phyloP scores from a whole-genome alignment of 2,329 filamentous ascomycete genomes.

The Stachybotrys chlorohalonatus region DNA sequence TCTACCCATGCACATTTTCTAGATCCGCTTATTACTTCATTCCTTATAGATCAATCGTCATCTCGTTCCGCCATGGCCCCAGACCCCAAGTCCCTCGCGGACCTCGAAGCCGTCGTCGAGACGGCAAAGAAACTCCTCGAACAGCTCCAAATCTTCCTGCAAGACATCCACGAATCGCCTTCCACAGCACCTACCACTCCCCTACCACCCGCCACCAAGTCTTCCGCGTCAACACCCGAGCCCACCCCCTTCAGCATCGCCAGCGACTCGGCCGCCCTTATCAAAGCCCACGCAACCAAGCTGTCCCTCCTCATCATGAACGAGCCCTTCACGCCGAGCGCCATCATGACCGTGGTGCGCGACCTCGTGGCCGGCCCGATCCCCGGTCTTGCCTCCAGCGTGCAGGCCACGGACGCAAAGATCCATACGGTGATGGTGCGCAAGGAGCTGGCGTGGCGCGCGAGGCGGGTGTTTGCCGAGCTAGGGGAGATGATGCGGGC shows the following conservation, averaged over 20 bases:
- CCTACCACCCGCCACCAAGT: neutral
- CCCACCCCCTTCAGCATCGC: constrained; percentile 57
- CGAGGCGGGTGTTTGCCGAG: constrained; percentile 52
- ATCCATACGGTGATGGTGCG: constrained; percentile 56
- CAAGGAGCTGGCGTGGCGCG: constrained; percentile 52
- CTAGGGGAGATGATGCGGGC: constrained; percentile 50
- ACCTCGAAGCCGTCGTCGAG: constrained; percentile 28
- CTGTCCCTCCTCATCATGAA: constrained; percentile 81
- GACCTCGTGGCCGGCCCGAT: constrained; percentile 67
- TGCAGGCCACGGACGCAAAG: constrained; percentile 52
- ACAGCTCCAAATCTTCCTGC: constrained; percentile 32
- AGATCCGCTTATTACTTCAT: no score
- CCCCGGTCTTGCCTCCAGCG: constrained; percentile 63
- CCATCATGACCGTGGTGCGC: constrained; percentile 59
- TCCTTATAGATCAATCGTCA: no score
- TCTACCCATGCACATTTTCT: no score
- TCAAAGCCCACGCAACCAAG: constrained; percentile 79
- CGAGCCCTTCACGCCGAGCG: constrained; percentile 74
- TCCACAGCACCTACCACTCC: constrained; percentile 7
- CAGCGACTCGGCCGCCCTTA: constrained; percentile 60
- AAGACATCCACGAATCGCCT: constrained; percentile 25
- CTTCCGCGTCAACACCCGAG: constrained; percentile 2
- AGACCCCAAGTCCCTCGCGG: neutral
- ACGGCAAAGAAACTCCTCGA: constrained; percentile 28
- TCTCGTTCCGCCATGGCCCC: neutral